Evolutionary conservation across 352 stramenopile genomes (phyloP), one percentile per base, ranked within the genome.

Genomic region (Pythium phragmitis): DNA sequence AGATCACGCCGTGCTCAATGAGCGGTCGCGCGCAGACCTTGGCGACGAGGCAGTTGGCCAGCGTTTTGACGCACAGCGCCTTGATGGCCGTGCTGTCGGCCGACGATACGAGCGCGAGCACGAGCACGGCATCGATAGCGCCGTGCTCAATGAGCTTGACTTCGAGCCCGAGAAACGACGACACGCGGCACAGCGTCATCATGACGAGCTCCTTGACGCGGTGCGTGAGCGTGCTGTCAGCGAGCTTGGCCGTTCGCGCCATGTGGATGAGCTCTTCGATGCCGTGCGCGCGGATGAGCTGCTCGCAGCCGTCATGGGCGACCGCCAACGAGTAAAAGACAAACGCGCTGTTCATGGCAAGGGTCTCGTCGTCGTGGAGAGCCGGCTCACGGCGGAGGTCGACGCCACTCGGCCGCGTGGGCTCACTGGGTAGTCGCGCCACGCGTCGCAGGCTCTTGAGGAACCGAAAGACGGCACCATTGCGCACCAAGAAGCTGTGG

Each of bases 231-330:
- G 61, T 52, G 9, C 72, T 74, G 16, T 57, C 11, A 0, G 28
- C 34, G 17, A 80, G 68, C 19, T 71, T 78, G 34, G 37, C 71
- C 9, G 66, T 74, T 30, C 82, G 80, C 13, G 79, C 77, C 4
- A 93, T 65, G n/a, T 84, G 65, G 52, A 92, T 91, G 19, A 92
- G 60, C 30, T 89, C 77, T 43, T 88, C 79, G 8, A 93, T 84
- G 2, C 79, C 82, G 11, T 77, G 65, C 36, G 89, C 85, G n/a
- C 82, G 83, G n/a, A 88, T 70, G 19, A 93, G 75, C 45, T 83
- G 75, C 60, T 93, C 82, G 33, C 80, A 87, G 0, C 82, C 82
- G 51, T 92, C 81, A 17, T 88, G 73, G 0, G 85, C 86, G 3
- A 80, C 69, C 0, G 80, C 88, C 16, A 93, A 67, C 14, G 74